A percentile compares a stretch with the other conserved stretches of the same genome.
Conservation (phyloP, 192 early-diverging fungal species). For the Backusella tuberculispora region DNA sequence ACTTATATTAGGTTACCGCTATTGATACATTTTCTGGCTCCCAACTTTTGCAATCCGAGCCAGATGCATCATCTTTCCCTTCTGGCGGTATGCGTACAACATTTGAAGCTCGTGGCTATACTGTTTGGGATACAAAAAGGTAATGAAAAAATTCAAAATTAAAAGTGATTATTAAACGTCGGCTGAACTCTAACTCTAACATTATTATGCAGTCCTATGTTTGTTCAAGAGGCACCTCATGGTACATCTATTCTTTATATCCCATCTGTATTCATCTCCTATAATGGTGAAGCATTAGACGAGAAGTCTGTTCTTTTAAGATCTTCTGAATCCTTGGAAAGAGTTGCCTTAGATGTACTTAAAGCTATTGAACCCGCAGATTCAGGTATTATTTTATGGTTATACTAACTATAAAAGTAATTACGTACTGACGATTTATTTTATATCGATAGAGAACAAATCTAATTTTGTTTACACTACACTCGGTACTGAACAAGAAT, state of each 20-base stretch:
- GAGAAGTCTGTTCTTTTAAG: slow-evolving; percentile 97
- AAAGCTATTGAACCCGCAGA: slow-evolving; percentile 63
- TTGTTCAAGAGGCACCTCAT: slow-evolving; percentile 89
- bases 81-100: slow-evolving; percentile 96
- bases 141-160: neutral
- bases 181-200: neutral
- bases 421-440: neutral
- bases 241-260: slow-evolving; percentile 91
- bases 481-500: slow-evolving; percentile 97
- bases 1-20: slow-evolving; percentile 49
- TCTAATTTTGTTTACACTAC: slow-evolving; percentile 88
- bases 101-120: slow-evolving; percentile 99
- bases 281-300: slow-evolving; percentile 98
- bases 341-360: slow-evolving; percentile 77
- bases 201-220: slow-evolving; percentile 77
- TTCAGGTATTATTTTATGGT: neutral
- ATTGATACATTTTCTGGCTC: slow-evolving; percentile 96
- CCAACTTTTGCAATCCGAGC: slow-evolving; percentile 98
- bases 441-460: slow-evolving; percentile 3
- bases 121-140: slow-evolving; percentile 93
- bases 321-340: slow-evolving; percentile 86
- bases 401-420: neutral
- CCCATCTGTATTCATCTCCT: slow-evolving; percentile 97
- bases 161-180: neutral
- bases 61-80: slow-evolving; percentile 98